phyloP scores from a whole-genome alignment of 805 yeast species.

The Kuraishia ogatae region DNA sequence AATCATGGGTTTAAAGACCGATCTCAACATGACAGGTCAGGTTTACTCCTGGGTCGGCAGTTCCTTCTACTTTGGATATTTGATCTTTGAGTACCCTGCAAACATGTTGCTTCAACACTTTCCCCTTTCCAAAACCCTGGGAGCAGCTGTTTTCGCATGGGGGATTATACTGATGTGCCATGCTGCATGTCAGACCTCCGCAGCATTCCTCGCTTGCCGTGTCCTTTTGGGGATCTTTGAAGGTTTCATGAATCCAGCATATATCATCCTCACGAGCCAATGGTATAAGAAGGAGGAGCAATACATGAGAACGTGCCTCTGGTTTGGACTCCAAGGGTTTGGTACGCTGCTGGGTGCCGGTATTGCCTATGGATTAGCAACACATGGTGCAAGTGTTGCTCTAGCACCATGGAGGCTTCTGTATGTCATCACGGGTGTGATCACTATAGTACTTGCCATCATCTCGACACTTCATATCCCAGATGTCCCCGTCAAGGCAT shows the following conservation, averaged over 20 bases:
- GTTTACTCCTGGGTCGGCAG: slow-evolving; percentile 44
- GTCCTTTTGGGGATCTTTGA: slow-evolving; percentile 47
- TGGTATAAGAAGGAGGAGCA: slow-evolving; percentile 36
- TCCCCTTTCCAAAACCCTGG: slow-evolving; percentile 45
- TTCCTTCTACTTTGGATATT: slow-evolving; percentile 36
- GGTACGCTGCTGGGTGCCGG: slow-evolving; percentile 41
- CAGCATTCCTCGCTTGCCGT: slow-evolving; percentile 47
- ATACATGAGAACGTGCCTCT: slow-evolving; percentile 19
- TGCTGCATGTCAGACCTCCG: slow-evolving; percentile 43
- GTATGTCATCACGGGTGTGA: slow-evolving; percentile 45
- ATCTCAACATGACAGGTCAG: slow-evolving; percentile 31
- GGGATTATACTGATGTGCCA: slow-evolving; percentile 43
- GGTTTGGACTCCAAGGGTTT: slow-evolving; percentile 37
- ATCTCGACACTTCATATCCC: slow-evolving; percentile 36
- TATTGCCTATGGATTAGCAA: slow-evolving; percentile 45
- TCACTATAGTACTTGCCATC: slow-evolving; percentile 43
- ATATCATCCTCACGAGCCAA: slow-evolving; percentile 46
- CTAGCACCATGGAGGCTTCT: slow-evolving; percentile 45
- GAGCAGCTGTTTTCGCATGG: slow-evolving; percentile 40
- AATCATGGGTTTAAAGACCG: slow-evolving; percentile 32
- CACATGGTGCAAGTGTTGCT: slow-evolving; percentile 24
- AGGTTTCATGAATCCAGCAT: slow-evolving; percentile 41
- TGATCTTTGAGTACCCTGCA: slow-evolving; percentile 38
- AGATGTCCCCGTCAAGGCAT: slow-evolving; percentile 32
- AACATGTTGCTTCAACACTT: slow-evolving; percentile 34